Evolutionary conservation across 179 eudicot genomes (phyloP), one percentile per base, ranked within the genome.

Genomic region (Drosera spatulata): DNA sequence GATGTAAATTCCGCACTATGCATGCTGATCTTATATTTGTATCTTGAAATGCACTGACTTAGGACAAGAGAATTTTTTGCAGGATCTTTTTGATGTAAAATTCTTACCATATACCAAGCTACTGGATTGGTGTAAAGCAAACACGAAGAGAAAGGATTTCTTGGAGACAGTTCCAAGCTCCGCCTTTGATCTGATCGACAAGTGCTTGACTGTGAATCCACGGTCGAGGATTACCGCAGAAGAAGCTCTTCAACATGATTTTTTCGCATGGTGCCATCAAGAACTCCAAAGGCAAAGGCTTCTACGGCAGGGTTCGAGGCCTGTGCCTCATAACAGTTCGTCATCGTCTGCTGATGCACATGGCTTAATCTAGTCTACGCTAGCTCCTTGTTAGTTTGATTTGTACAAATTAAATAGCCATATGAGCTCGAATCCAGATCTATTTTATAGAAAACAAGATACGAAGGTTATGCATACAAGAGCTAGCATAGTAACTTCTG

Each of bases 171-270:
- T 86, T 53, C 95, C 97, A 4, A 62, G 33, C 53, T 76, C 94
- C 48, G 82, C 90, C 5, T 77, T 83, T 65, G 97, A 94, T 79
- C 94, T 90, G 2, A 77, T 90, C 10, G 91, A 94, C 59, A 94
- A 82, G 82, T 94, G 99, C 73, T 75, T 94, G 68, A 76, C 84
- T 22, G 97, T 83, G 69, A 94, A 83, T 76, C 97, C 99, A 6
- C 84, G 99, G 67, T 55, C 58, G 48, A 94, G 99, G 76, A 80
- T 94, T 55, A 81, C 81, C 54, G 94, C 99, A 13, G 91, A 94
- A 42, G 94, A 94, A 72, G 99, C 96, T 53, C 82, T 94, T 15
- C 66, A 71, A 67, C 97, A 90, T n/a, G 85, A 80, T 63, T 94
- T 94, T 61, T 94, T 94, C 10, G 62, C 66, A 52, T 75, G 84